A percentile compares a stretch with the other conserved stretches of the same genome.
phyloP scores from a whole-genome alignment of 2,329 filamentous ascomycete species.

The Alternaria novae-zelandiae region DNA sequence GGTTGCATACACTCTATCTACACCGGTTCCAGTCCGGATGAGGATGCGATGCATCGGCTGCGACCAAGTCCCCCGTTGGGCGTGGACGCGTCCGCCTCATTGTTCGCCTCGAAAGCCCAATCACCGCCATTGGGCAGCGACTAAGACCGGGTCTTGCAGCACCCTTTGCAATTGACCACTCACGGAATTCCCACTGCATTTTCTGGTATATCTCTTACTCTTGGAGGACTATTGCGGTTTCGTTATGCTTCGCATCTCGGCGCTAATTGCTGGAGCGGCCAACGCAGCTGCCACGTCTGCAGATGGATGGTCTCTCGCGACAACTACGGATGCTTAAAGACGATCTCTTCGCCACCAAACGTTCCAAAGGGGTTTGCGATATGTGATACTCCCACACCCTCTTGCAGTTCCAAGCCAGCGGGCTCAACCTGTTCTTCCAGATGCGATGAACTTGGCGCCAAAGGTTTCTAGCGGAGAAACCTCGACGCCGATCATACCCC shows the following conservation, averaged over 20 bases:
- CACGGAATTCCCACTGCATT: slow-evolving; percentile 9
- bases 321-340: slow-evolving; percentile 21
- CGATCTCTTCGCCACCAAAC: slow-evolving; percentile 37
- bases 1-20: slow-evolving; percentile 16
- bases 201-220: slow-evolving; percentile 11
- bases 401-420: not conserved
- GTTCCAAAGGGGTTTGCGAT: slow-evolving; percentile 1
- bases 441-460: slow-evolving; percentile 4
- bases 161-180: slow-evolving; percentile 16
- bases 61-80: slow-evolving; percentile 27
- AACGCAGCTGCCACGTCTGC: slow-evolving; percentile 31
- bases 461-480: slow-evolving; percentile 17
- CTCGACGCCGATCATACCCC: slow-evolving; percentile 23
- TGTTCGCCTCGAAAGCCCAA: slow-evolving; percentile 36
- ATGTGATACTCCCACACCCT: slow-evolving; percentile 1
- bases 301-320: slow-evolving; percentile 6
- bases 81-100: slow-evolving; percentile 38
- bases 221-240: slow-evolving; percentile 7
- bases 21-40: slow-evolving; percentile 14
- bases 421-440: slow-evolving; percentile 2
- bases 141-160: slow-evolving; percentile 20
- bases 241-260: slow-evolving; percentile 10
- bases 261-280: slow-evolving; percentile 11
- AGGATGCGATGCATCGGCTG: slow-evolving; percentile 10
- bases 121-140: slow-evolving; percentile 34